Evolutionary conservation across 306 rosid species (phyloP).

Genomic region (Quercus variabilis): DNA sequence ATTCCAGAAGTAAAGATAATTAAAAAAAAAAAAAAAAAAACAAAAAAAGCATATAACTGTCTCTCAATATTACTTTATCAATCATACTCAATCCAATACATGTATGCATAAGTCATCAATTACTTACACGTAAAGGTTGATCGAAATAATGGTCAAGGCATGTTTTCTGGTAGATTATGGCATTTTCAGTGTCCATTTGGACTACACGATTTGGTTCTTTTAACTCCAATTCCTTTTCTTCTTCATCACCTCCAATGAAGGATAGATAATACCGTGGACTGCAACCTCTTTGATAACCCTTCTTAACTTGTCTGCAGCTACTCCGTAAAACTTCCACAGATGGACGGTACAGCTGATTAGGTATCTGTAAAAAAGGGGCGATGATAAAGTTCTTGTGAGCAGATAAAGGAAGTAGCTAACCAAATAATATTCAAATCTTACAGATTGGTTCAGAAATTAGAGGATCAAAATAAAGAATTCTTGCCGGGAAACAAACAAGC

Average conservation of each 20-base stretch:
- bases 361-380: conserved; percentile 40
- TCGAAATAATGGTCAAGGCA: conserved; percentile 84
- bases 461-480: neutral
- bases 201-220: conserved; percentile 62
- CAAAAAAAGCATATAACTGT: too few relatives aligned
- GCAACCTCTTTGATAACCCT: conserved; percentile 58
- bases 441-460: neutral
- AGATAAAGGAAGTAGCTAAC: neutral
- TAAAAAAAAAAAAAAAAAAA: too few relatives aligned
- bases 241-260: conserved; percentile 34
- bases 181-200: conserved; percentile 94
- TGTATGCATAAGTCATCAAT: neutral
- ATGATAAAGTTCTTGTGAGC: neutral
- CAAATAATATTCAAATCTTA: neutral
- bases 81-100: neutral
- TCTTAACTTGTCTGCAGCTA: conserved; percentile 63
- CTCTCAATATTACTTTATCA: neutral
- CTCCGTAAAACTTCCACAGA: conserved; percentile 53
- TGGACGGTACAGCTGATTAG: conserved; percentile 67
- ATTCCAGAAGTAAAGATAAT: neutral
- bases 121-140: conserved; percentile 67
- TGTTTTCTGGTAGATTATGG: conserved; percentile 64
- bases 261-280: conserved; percentile 81
- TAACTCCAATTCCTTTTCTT: conserved; percentile 33
- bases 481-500: conserved; percentile 1